These are phyloP conservation scores for Leccinum pallidistipes DNA, from an alignment of 1,284 basidiomycete genomes.

Conservation along the genomic window DNA sequence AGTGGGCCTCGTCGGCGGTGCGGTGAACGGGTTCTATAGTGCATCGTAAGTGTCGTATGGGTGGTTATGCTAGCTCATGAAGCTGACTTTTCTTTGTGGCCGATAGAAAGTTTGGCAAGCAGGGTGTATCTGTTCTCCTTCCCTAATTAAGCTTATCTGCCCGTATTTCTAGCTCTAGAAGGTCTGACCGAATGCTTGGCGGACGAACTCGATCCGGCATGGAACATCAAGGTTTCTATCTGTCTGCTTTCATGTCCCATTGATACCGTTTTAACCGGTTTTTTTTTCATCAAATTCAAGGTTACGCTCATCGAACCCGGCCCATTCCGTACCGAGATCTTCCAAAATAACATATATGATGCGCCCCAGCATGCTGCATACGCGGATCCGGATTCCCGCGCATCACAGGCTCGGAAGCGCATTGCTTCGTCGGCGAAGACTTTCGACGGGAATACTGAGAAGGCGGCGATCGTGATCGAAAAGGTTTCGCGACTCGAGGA, in stretches of 20 bases:
- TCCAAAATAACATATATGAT: not conserved
- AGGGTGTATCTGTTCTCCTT: not conserved
- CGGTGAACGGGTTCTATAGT: conserved; percentile 14
- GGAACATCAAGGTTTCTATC: conserved; percentile 33
- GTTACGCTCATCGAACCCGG: conserved; percentile 26
- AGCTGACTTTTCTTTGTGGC: not conserved
- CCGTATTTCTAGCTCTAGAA: conserved; percentile 26
- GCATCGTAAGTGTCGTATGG: conserved; percentile 26
- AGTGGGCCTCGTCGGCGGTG: conserved; percentile 16
- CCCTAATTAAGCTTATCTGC: not conserved
- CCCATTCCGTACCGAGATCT: conserved; percentile 24
- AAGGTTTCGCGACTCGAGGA: conserved; percentile 19
- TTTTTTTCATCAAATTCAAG: conserved; percentile 7
- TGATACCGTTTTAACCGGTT: not conserved
- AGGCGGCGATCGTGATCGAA: conserved; percentile 21
- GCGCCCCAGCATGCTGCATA: conserved; percentile 24
- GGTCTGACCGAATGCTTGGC: conserved; percentile 28
- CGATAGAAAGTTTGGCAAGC: conserved; percentile 28
- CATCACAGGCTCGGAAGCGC: conserved; percentile 6
- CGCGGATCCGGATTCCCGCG: conserved; percentile 8
- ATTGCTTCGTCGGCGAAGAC: not conserved
- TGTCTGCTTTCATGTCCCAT: not conserved
- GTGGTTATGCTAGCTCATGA: not conserved
- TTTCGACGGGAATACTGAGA: conserved; percentile 18
- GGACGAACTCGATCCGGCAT: conserved; percentile 29